Conservation (phyloP, 306 rosid species). For the Cucurbita moschata region DNA sequence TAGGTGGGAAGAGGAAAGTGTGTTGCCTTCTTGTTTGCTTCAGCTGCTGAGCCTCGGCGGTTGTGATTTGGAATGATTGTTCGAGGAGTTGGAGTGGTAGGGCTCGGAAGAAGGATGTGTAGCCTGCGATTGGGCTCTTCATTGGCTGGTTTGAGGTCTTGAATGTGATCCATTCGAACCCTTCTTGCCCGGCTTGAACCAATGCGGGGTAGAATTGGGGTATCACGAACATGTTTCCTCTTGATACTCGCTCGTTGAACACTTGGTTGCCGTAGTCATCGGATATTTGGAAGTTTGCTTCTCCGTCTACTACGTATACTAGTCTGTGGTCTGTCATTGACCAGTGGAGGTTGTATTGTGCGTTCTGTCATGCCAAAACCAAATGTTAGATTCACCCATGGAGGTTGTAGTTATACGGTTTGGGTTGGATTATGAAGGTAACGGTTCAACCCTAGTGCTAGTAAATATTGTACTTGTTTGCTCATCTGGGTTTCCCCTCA, state of each 20-base stretch:
- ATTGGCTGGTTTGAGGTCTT: slow-evolving; percentile 10
- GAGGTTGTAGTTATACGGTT: no score
- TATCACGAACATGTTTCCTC: slow-evolving; percentile 9
- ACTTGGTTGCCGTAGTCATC: slow-evolving; percentile 11
- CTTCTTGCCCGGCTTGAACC: neutral
- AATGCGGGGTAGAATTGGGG: slow-evolving; percentile 5
- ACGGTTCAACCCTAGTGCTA: no score
- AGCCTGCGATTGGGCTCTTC: slow-evolving; percentile 14
- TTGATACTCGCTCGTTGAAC: neutral
- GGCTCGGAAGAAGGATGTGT: slow-evolving; percentile 10
- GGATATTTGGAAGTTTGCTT: slow-evolving; percentile 8
- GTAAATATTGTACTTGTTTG: no score
- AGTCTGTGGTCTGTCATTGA: slow-evolving; percentile 16
- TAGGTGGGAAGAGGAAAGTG: slow-evolving; percentile 7
- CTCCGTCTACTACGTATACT: slow-evolving; percentile 14
- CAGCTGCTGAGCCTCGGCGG: slow-evolving; percentile 1
- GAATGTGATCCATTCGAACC: slow-evolving; percentile 13
- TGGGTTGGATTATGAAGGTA: no score
- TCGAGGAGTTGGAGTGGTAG: slow-evolving; percentile 6
- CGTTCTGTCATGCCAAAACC: neutral
- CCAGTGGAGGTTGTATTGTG: slow-evolving; percentile 12
- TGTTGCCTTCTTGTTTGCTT: slow-evolving; percentile 11
- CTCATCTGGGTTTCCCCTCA: no score
- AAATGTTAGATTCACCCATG: neutral
- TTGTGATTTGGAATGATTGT: slow-evolving; percentile 8